These are phyloP conservation scores for Nymphaea thermarum DNA, from an alignment of 164 flowering plant species.

Conservation along the genomic window DNA sequence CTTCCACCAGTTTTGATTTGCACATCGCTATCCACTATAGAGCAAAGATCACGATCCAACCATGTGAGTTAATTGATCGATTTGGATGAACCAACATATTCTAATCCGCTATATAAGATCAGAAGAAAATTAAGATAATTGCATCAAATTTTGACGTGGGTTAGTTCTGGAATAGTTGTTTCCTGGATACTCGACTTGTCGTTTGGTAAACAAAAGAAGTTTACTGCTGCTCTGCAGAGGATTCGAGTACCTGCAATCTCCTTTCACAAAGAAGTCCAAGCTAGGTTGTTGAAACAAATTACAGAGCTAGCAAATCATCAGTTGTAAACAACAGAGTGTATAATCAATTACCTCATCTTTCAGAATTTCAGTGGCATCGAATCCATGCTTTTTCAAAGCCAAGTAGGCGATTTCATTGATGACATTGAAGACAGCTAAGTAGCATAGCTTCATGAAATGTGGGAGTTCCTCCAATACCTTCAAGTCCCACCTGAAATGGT, in stretches of 20 bases:
- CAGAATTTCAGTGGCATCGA: neutral
- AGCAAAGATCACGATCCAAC: neutral
- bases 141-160: too few relatives aligned
- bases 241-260: too few relatives aligned
- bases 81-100: neutral
- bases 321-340: neutral
- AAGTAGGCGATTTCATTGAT: neutral
- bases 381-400: neutral
- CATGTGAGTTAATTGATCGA: neutral
- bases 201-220: neutral
- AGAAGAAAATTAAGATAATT: neutral
- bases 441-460: constrained; percentile 2
- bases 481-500: constrained; percentile 5
- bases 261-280: neutral
- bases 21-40: constrained; percentile 7
- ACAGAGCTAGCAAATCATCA: too few relatives aligned
- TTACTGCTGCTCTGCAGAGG: neutral
- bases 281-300: neutral
- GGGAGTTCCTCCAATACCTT: constrained; percentile 1
- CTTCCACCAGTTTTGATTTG: constrained; percentile 18
- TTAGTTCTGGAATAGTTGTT: too few relatives aligned
- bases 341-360: neutral
- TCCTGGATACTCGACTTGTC: neutral
- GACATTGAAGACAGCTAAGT: neutral
- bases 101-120: neutral